Percentiles rank a stretch among this genome's conserved stretches.
phyloP scores from a whole-genome alignment of 2,329 filamentous ascomycete species.

The Ascochyta pisi region DNA sequence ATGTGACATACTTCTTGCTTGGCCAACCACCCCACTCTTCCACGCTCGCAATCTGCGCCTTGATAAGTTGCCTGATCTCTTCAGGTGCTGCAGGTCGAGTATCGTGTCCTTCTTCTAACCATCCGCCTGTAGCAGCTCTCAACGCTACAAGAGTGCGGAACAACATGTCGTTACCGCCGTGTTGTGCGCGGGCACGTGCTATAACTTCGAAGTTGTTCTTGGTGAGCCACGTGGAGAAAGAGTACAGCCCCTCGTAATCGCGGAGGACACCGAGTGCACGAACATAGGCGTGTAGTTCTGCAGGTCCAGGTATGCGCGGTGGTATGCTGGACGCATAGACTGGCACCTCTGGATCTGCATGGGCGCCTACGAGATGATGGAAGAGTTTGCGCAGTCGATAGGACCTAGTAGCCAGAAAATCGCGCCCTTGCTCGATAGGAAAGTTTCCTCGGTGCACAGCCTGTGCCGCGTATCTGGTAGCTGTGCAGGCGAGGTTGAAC shows the following conservation, averaged over 20 bases:
- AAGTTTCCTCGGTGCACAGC: constrained; percentile 20
- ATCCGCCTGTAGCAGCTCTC: constrained; percentile 51
- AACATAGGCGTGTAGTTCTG: constrained; percentile 66
- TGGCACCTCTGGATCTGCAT: constrained; percentile 19
- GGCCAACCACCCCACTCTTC: constrained; percentile 56
- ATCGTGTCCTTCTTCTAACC: constrained; percentile 19
- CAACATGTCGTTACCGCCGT: constrained; percentile 35
- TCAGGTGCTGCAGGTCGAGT: constrained; percentile 26
- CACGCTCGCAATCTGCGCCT: constrained; percentile 43
- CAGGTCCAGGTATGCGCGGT: constrained; percentile 55
- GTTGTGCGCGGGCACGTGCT: constrained; percentile 32
- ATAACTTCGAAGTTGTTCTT: constrained; percentile 36
- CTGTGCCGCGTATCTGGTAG: constrained; percentile 39
- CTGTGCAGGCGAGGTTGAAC: constrained; percentile 44
- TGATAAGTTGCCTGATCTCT: constrained; percentile 44
- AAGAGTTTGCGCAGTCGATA: constrained; percentile 37
- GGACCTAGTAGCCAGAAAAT: constrained; percentile 26
- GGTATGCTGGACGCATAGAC: constrained; percentile 31
- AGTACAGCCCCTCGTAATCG: constrained; percentile 65
- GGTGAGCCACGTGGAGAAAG: constrained; percentile 65
- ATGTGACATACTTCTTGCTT: constrained; percentile 50
- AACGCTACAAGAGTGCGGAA: constrained; percentile 50
- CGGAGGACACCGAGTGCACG: constrained; percentile 67
- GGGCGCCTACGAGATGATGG: constrained; percentile 31
- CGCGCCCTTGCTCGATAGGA: constrained; percentile 14